Conservation (phyloP, 495 filamentous ascomycete species). For the Lepraria neglecta region DNA sequence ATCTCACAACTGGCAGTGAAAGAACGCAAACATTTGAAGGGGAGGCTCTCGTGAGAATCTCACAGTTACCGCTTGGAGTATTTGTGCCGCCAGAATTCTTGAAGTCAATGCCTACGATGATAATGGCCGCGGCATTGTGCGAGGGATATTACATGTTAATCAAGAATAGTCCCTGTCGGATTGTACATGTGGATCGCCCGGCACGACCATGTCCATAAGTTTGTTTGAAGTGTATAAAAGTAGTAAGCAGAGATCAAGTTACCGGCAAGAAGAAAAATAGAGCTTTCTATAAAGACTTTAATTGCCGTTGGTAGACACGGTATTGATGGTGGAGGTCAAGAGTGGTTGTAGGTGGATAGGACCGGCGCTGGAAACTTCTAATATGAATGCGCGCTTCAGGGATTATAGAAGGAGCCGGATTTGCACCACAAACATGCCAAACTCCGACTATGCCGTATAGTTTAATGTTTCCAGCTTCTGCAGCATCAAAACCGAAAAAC, state of each 20-base stretch:
- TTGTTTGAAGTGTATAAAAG: not conserved
- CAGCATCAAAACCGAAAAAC: too few species aligned
- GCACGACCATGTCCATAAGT: not conserved
- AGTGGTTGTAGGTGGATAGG: not conserved
- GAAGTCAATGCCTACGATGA: not conserved
- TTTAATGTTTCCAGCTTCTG: too few species aligned
- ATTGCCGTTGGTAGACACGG: not conserved
- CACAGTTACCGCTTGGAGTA: not conserved
- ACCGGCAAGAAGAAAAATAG: not conserved
- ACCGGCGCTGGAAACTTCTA: too few species aligned
- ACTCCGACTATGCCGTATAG: too few species aligned
- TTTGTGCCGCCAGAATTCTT: not conserved
- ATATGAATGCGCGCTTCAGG: too few species aligned
- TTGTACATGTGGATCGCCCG: not conserved
- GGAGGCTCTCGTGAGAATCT: not conserved
- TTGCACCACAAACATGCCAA: too few species aligned
- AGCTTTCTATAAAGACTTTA: not conserved
- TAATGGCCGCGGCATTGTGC: not conserved
- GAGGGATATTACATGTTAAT: slow-evolving; percentile 1
- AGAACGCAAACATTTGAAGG: not conserved
- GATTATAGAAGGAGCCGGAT: too few species aligned
- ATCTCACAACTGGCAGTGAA: not conserved
- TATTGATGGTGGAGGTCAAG: not conserved
- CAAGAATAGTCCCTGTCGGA: not conserved
- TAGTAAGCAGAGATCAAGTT: not conserved